These are phyloP conservation scores for Aureobasidium namibiae DNA, from an alignment of 2,329 filamentous ascomycete genomes.

Conservation along the genomic window DNA sequence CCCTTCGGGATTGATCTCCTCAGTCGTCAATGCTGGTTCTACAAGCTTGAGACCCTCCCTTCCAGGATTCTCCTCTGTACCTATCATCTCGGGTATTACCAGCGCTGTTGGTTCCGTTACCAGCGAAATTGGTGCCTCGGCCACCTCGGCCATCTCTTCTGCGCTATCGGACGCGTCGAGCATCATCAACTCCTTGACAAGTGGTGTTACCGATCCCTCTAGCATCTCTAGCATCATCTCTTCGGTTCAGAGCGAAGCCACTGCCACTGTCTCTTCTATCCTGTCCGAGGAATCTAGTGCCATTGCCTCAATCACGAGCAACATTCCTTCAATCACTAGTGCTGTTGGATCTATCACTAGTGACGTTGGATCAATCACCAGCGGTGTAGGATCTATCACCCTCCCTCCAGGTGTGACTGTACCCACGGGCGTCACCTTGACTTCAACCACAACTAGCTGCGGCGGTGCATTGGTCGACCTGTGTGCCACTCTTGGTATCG, in stretches of 20 bases:
- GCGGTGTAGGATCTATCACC: background rate
- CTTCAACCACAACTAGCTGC: background rate
- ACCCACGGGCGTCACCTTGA: background rate
- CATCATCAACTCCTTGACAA: too few species aligned
- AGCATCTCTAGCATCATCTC: too few species aligned
- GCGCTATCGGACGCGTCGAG: too few species aligned
- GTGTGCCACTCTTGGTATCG: background rate
- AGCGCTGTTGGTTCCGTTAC: background rate
- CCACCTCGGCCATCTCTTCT: too few species aligned
- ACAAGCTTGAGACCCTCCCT: background rate
- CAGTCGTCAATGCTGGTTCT: background rate
- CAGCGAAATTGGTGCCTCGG: too few species aligned
- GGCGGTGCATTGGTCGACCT: background rate
- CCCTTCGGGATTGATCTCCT: too few species aligned
- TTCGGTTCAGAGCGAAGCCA: too few species aligned
- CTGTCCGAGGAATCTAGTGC: too few species aligned
- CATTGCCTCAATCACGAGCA: background rate
- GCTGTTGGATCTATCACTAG: too few species aligned
- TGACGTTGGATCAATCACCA: background rate
- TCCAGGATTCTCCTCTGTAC: background rate
- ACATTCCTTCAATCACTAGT: too few species aligned
- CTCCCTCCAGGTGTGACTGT: background rate
- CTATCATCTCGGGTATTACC: background rate
- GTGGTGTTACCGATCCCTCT: too few species aligned
- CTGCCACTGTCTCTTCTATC: too few species aligned